A percentile compares a stretch with the other conserved stretches of the same genome.
Conservation (phyloP, 495 filamentous ascomycete species). For the Delitschia confertaspora region DNA sequence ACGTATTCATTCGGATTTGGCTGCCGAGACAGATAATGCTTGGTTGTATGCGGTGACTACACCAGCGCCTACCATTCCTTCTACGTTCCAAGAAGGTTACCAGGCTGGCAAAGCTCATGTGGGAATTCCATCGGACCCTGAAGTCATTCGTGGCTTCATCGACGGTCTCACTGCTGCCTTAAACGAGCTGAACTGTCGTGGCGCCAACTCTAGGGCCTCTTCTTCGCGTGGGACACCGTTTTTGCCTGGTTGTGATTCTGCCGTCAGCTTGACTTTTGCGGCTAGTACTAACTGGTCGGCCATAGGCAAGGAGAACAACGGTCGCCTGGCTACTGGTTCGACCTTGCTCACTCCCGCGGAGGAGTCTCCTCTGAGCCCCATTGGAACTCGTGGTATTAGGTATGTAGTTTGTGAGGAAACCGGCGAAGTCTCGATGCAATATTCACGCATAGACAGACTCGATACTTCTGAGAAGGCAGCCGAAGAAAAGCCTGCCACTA, state of each 20-base stretch:
- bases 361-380: background rate
- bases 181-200: background rate
- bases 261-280: constrained; percentile 14
- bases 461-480: constrained; percentile 1
- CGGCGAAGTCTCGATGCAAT: background rate
- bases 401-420: background rate
- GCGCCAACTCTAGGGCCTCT: background rate
- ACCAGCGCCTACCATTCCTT: no score
- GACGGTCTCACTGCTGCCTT: constrained; percentile 22
- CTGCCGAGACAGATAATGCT: no score
- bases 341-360: background rate
- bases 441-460: no score
- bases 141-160: constrained; percentile 29
- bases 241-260: constrained; percentile 11
- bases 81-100: constrained; percentile 30
- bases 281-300: background rate
- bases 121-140: constrained; percentile 20
- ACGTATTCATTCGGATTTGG: no score
- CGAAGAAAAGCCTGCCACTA: constrained; percentile 1
- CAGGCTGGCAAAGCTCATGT: constrained; percentile 28
- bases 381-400: background rate
- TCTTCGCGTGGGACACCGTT: constrained; percentile 4
- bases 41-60: no score
- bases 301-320: constrained; percentile 5
- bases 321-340: background rate